Percentiles rank a stretch among this genome's conserved stretches.
These are phyloP conservation scores for Aspergillus persii DNA, from an alignment of 2,329 filamentous ascomycete species.

Conservation along the genomic window DNA sequence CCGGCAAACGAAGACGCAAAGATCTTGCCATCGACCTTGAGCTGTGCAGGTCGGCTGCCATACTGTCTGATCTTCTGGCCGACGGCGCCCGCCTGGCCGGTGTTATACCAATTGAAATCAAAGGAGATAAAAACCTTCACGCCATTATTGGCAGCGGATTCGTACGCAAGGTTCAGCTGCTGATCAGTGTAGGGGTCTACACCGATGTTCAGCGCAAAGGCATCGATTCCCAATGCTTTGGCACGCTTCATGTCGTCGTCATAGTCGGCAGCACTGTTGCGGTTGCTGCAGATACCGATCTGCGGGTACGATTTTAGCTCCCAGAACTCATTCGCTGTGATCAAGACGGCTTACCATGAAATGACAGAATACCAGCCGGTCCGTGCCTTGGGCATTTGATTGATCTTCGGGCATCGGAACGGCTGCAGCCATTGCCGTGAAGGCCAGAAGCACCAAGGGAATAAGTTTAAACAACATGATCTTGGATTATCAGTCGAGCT, in stretches of 20 bases:
- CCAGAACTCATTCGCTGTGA: neutral
- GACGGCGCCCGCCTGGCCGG: constrained; percentile 38
- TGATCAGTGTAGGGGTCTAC: constrained; percentile 43
- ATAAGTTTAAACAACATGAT: constrained; percentile 18
- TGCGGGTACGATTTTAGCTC: constrained; percentile 14
- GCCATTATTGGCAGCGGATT: constrained; percentile 45
- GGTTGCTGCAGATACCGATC: constrained; percentile 48
- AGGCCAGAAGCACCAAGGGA: constrained; percentile 16
- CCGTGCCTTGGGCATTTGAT: constrained; percentile 4
- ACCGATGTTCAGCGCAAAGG: constrained; percentile 53
- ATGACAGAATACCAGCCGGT: constrained; percentile 44
- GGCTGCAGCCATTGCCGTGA: constrained; percentile 16
- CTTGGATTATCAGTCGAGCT: neutral
- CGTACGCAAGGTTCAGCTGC: constrained; percentile 51
- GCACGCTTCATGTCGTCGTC: constrained; percentile 50
- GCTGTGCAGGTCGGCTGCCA: constrained; percentile 45
- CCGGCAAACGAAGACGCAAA: constrained; percentile 57
- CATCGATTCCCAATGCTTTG: constrained; percentile 46
- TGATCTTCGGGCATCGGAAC: constrained; percentile 11
- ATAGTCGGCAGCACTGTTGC: constrained; percentile 44
- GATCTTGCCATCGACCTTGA: constrained; percentile 49
- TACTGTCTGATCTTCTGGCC: constrained; percentile 50
- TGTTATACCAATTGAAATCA: constrained; percentile 53
- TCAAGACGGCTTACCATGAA: constrained; percentile 39
- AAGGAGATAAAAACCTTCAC: constrained; percentile 60